Percentiles rank a stretch among this genome's conserved stretches.
Conservation (phyloP, 805 yeast species). For the Saccharomyces jurei region DNA sequence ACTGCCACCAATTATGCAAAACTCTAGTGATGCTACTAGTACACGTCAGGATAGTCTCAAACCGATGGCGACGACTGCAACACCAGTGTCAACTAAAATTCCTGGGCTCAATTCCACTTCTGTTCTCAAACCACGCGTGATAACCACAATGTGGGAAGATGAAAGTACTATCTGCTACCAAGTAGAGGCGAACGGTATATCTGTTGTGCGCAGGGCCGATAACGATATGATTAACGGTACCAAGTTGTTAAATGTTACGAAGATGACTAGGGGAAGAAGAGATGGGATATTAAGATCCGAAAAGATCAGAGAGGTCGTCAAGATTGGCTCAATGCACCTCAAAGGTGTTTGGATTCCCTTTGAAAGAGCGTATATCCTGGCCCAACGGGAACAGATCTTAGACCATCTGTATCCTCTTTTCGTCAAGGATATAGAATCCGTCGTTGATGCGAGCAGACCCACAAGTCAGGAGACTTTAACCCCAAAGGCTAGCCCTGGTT, state of each 20-base stretch:
- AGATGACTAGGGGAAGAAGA: conserved; percentile 80
- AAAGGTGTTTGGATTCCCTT: conserved; percentile 90
- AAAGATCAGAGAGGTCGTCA: conserved; percentile 69
- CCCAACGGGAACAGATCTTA: conserved; percentile 67
- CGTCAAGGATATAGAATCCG: conserved; percentile 58
- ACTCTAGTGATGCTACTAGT: background rate
- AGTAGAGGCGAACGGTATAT: conserved; percentile 73
- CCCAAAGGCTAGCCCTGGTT: background rate
- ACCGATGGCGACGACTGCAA: background rate
- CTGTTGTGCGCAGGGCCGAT: conserved; percentile 78
- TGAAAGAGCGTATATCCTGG: conserved; percentile 74
- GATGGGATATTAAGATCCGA: conserved; percentile 81
- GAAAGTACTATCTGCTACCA: conserved; percentile 79
- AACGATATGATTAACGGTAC: conserved; percentile 83
- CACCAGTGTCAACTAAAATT: background rate
- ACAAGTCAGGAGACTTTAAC: background rate
- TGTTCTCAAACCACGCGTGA: conserved; percentile 44
- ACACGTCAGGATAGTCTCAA: background rate
- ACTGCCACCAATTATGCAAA: background rate
- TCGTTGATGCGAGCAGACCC: background rate
- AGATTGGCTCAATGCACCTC: conserved; percentile 79
- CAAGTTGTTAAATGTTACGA: conserved; percentile 72
- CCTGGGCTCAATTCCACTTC: background rate
- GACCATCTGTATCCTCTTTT: conserved; percentile 60
- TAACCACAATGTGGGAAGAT: conserved; percentile 88